phyloP scores from a whole-genome alignment of 352 stramenopile genomes.

The Globisporangium parvum region DNA sequence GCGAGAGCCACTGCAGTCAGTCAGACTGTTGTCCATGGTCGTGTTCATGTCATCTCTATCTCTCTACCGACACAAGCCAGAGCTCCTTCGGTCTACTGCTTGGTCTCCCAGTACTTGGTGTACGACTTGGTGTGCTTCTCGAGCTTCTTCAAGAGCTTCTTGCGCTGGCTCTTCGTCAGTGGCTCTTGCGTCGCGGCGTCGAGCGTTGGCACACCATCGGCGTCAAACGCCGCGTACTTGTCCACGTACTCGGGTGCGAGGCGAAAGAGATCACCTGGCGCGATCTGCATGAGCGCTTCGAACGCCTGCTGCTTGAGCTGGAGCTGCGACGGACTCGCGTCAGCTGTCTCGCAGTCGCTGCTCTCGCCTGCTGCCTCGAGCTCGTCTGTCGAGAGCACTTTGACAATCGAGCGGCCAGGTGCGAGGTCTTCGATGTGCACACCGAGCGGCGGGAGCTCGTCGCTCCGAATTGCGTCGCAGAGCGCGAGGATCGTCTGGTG shows the following conservation, averaged over 20 bases:
- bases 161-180: slow-evolving; percentile 63
- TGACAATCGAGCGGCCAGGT: too few relatives aligned
- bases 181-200: slow-evolving; percentile 24
- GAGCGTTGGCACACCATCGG: slow-evolving; percentile 45
- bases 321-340: too few relatives aligned
- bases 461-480: too few relatives aligned
- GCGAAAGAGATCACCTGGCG: slow-evolving; percentile 46
- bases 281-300: slow-evolving; percentile 60
- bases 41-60: slow-evolving; percentile 2
- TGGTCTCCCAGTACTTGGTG: slow-evolving; percentile 48
- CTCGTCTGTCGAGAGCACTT: too few relatives aligned
- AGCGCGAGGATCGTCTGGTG: too few relatives aligned
- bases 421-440: too few relatives aligned
- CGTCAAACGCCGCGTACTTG: slow-evolving; percentile 51
- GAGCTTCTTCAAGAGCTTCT: slow-evolving; percentile 71
- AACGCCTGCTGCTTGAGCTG: slow-evolving; percentile 40
- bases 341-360: background rate
- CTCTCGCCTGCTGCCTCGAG: too few relatives aligned
- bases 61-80: background rate
- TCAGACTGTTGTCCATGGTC: background rate
- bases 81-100: background rate
- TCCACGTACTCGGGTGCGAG: slow-evolving; percentile 33
- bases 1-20: background rate
- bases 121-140: slow-evolving; percentile 70
- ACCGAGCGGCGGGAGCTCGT: too few relatives aligned